Percentiles rank a stretch among this genome's conserved stretches.
Evolutionary conservation across 257 asterid species (phyloP).

Genomic region (Solanum piurae): DNA sequence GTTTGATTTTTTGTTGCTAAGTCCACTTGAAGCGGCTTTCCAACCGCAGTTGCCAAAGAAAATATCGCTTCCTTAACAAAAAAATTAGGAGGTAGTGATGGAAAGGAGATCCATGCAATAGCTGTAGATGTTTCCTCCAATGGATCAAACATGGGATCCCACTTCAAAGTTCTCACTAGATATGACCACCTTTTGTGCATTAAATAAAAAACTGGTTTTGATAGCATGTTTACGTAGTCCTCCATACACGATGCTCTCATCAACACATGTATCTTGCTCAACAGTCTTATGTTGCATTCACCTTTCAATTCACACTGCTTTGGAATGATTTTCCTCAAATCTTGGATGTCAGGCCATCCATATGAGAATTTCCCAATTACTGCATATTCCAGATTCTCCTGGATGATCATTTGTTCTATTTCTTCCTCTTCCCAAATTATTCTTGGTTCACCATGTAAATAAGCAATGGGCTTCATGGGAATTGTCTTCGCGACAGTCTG

Average conservation of each 20-base stretch:
- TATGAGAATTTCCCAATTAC: not conserved
- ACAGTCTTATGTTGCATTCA: not conserved
- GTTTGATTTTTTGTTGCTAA: too few relatives aligned
- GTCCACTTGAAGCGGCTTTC: not conserved
- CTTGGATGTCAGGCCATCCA: not conserved
- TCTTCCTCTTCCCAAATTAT: not conserved
- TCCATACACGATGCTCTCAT: not conserved
- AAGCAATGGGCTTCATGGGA: not conserved
- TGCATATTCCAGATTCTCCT: not conserved
- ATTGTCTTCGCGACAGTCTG: not conserved
- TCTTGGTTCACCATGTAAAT: not conserved
- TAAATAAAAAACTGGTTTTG: too few relatives aligned
- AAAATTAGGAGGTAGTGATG: not conserved
- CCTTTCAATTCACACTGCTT: too few relatives aligned
- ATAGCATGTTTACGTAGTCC: too few relatives aligned
- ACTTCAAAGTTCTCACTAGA: not conserved
- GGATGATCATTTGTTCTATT: not conserved
- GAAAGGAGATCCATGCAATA: not conserved
- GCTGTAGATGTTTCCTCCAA: not conserved
- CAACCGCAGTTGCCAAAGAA: not conserved
- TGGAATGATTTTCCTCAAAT: not conserved
- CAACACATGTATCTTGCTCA: not conserved
- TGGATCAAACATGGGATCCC: not conserved
- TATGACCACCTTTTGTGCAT: not conserved
- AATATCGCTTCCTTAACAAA: too few relatives aligned